phyloP scores from a whole-genome alignment of 768 basidiomycete genomes.

The Psilocybe cubensis region DNA sequence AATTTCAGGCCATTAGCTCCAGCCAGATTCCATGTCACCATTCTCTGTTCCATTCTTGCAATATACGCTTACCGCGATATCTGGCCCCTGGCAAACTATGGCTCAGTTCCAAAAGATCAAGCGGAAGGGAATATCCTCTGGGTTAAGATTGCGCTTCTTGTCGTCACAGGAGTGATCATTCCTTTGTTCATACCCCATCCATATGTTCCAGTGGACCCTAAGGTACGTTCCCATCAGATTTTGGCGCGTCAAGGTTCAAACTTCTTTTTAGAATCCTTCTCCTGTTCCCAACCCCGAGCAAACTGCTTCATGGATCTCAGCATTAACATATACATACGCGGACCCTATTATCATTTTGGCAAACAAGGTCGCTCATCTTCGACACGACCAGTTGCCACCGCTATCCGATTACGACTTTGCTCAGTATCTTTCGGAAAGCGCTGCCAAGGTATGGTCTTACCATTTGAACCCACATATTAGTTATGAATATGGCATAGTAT shows the following conservation, averaged over 20 bases:
- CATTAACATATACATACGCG: constrained; percentile 52
- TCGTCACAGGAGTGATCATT: constrained; percentile 43
- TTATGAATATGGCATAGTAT: constrained; percentile 17
- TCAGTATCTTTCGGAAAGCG: constrained; percentile 1
- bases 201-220: constrained; percentile 54
- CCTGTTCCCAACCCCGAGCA: constrained; percentile 45
- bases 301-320: constrained; percentile 48
- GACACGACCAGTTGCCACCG: constrained; percentile 56
- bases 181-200: constrained; percentile 55
- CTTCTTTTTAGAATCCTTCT: neutral
- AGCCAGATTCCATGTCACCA: neutral
- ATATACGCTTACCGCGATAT: constrained; percentile 58
- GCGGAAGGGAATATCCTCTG: constrained; percentile 50
- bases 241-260: neutral
- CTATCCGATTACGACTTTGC: constrained; percentile 60
- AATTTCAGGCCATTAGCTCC: neutral
- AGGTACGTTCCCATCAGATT: constrained; percentile 24
- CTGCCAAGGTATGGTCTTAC: constrained; percentile 17
- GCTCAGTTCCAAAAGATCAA: constrained; percentile 44
- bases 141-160: constrained; percentile 47
- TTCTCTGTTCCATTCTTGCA: constrained; percentile 22
- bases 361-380: constrained; percentile 43
- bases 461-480: neutral
- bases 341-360: constrained; percentile 50
- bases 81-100: constrained; percentile 56